Evolutionary conservation across 805 yeast species (phyloP).

Genomic region (Starmera quercuum): DNA sequence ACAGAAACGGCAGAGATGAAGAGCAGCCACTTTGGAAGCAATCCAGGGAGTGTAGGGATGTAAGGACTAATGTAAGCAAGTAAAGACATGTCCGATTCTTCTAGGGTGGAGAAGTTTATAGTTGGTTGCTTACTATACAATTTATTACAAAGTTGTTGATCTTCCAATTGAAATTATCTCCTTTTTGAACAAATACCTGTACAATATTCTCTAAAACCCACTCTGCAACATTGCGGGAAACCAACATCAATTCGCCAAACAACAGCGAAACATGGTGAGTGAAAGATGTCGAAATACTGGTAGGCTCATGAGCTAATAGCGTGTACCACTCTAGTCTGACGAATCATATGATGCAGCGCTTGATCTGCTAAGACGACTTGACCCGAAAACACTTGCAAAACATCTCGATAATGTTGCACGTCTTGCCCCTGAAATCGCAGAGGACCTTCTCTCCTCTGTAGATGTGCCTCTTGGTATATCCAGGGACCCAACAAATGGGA

Average conservation of each 20-base stretch:
- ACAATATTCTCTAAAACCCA: too few species aligned
- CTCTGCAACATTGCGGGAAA: too few species aligned
- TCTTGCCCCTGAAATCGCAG: constrained; percentile 59
- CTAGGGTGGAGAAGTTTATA: too few species aligned
- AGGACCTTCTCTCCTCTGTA: constrained; percentile 77
- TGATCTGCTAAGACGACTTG: constrained; percentile 67
- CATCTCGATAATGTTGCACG: constrained; percentile 37
- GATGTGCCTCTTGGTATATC: constrained; percentile 69
- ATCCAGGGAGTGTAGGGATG: constrained; percentile 41
- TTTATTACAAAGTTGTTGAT: too few species aligned
- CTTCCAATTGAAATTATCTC: too few species aligned
- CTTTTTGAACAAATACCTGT: too few species aligned
- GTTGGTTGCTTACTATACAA: background rate
- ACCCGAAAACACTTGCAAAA: constrained; percentile 51
- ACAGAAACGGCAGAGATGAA: constrained; percentile 85
- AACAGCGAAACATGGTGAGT: constrained; percentile 4
- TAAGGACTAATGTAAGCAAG: constrained; percentile 26
- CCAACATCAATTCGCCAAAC: too few species aligned
- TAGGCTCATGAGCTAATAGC: background rate
- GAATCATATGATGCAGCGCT: constrained; percentile 70
- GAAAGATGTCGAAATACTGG: background rate
- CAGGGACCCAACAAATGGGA: constrained; percentile 31
- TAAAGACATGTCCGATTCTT: too few species aligned
- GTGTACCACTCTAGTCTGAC: constrained; percentile 5
- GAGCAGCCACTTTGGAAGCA: constrained; percentile 70